Percentiles rank a stretch among this genome's conserved stretches.
phyloP scores from a whole-genome alignment of 495 filamentous ascomycete genomes.

The Hypoxylon lienhwacheense region DNA sequence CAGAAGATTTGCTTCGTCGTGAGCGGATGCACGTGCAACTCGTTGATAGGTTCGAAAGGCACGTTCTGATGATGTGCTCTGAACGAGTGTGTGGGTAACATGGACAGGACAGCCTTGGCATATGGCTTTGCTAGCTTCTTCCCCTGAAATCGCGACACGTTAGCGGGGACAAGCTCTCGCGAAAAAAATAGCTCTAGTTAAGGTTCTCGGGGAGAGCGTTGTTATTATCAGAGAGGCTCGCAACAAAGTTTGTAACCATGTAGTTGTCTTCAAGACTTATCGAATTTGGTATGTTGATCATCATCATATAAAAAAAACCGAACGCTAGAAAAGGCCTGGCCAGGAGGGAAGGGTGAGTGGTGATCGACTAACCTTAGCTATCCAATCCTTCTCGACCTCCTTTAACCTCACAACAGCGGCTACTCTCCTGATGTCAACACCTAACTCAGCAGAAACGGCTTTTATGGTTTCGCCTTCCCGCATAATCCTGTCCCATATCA shows the following conservation, averaged over 20 bases:
- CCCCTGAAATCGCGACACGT: slow-evolving; percentile 53
- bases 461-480: slow-evolving; percentile 67
- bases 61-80: slow-evolving; percentile 14
- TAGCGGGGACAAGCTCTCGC: slow-evolving; percentile 1
- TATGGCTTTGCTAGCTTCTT: slow-evolving; percentile 79
- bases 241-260: slow-evolving; percentile 71
- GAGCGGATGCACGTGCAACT: slow-evolving; percentile 77
- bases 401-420: slow-evolving; percentile 88
- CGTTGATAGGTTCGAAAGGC: slow-evolving; percentile 85
- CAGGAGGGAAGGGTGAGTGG: slow-evolving; percentile 1
- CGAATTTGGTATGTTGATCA: slow-evolving; percentile 62
- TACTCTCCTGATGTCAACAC: slow-evolving; percentile 83
- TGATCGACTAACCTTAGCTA: slow-evolving; percentile 61
- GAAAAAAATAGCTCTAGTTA: slow-evolving; percentile 4
- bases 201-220: slow-evolving; percentile 14
- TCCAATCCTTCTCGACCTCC: slow-evolving; percentile 79
- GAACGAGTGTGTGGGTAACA: slow-evolving; percentile 66
- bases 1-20: slow-evolving; percentile 86
- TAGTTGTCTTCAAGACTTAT: slow-evolving; percentile 99
- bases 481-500: slow-evolving; percentile 71
- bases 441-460: slow-evolving; percentile 72
- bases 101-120: slow-evolving; percentile 69
- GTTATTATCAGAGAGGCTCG: slow-evolving; percentile 52
- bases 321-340: slow-evolving; percentile 21
- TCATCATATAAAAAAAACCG: slow-evolving; percentile 57